Base-by-base conservation (phyloP, 805 yeast genomes). In the Candida methanosorbosa region DNA sequence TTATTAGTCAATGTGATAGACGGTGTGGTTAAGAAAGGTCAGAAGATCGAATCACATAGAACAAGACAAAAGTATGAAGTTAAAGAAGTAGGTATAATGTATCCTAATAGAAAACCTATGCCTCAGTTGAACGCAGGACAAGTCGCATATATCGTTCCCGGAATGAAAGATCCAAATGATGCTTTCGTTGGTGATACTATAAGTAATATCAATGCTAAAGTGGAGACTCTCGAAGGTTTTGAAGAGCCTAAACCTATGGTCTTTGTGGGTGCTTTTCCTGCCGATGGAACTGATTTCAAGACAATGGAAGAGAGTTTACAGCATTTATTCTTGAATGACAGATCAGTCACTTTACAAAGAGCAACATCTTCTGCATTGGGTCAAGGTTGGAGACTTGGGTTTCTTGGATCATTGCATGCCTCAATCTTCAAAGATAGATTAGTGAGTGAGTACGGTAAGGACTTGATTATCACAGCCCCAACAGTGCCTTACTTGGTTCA, bases 241-340 rank as follows among this genome's bases (percentile, higher is more conserved):
- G 97, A 88, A 57, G 96, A 86, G 48, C 88, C 94, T 1, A 88
- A 92, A 56, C 96, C 97, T 1, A 92, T 92, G 97, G 97, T 90
- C 8, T 92, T 90, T 55, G 94, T 90, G 32, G 97, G 97, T 12
- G 98, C 97, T 0, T 90, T 86, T 48, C 97, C 98, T 0, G 92
- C 96, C 0, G 95, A 90, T 49, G 95, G 95, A 4, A 71, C 81
- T 0, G 95, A 90, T 48, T 90, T 90, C 56, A 82, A 83, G 40
- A 80, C 73, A 19, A 68, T 90, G 65, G 94, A 92, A 50, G 97
- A 92, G 48, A 81, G 87, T 54, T 76, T 90, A 57, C 84, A 81
- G 47, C 87, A 86, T 49, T 65, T 90, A 43, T 94, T 90, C 5
- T 64, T 92, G 38, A 90, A 90, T 54, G 98, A 90, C 52, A 73